Base-by-base conservation (phyloP, 352 stramenopile genomes). In the Achlya hypogyna region DNA sequence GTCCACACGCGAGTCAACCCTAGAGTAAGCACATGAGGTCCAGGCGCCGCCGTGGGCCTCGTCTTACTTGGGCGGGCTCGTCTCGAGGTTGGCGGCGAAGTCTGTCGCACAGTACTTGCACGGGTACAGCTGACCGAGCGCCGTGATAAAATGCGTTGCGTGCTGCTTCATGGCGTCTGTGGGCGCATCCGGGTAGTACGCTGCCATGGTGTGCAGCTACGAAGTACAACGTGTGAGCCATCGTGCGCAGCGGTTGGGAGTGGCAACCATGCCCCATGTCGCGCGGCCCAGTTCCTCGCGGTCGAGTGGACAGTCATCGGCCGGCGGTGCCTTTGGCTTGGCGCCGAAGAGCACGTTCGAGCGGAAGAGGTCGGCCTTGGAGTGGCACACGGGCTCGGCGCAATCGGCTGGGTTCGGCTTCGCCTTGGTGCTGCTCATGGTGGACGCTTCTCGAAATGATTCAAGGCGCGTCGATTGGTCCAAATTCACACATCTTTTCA, bases 151-250 rank as follows among this genome's bases (percentile, higher is more conserved):
- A 23, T 81, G 82, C 45, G 73, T 87, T 59, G 96, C 91, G 56
- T 92, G 88, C 32, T 84, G 47, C 72, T 98, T 81, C 70, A 98
- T 91, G 59, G 98, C 82, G 8, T 71, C 54, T 0, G 88, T 91
- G 38, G 96, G 96, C 59, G 95, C 88, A 20, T 99, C 93, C 1
- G 96, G 96, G 81, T 98, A 99, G 81, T 98, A 98, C 40, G 96
- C 93, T 16, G 94, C 93, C 78, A 94, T 97, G 14, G 89, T 96
- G 69, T 98, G 91, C 43, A 97, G 75, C 86, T 96, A 65, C 5
- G n/a, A 56, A 4, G 74, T n/a, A 18, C 38, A 42, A 16, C 14
- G 34, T 14, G n/a, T 45, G 38, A n/a, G 38, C 38, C 38, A 31
- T 27, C 31, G 62, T 25, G 8, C 56, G 27, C 27, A 68, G n/a